Evolutionary conservation across 768 basidiomycete species (phyloP).

Genomic region (Lentinula guzmanii): DNA sequence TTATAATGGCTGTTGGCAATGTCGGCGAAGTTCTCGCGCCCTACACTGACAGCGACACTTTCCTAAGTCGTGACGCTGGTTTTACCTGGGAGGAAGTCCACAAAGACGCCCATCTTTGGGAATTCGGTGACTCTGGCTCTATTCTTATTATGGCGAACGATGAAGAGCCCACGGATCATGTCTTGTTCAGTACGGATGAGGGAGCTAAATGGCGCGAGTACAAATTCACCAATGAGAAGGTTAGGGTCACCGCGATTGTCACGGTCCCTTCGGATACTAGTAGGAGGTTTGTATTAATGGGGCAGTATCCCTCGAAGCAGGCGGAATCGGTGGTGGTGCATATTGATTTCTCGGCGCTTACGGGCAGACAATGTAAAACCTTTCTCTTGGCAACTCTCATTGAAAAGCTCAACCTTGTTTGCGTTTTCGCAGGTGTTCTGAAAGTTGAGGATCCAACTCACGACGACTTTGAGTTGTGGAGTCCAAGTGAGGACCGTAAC

Average conservation of each 20-base stretch:
- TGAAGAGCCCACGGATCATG: conserved; percentile 85
- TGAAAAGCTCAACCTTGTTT: conserved; percentile 3
- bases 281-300: conserved; percentile 85
- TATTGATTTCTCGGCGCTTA: conserved; percentile 82
- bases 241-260: conserved; percentile 72
- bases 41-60: conserved; percentile 89
- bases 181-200: conserved; percentile 87
- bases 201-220: conserved; percentile 87
- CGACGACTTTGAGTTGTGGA: conserved; percentile 98
- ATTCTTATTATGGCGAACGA: conserved; percentile 93
- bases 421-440: conserved; percentile 49
- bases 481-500: conserved; percentile 82
- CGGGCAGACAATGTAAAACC: conserved; percentile 64
- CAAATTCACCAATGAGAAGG: conserved; percentile 65
- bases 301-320: conserved; percentile 43
- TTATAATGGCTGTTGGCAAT: conserved; percentile 95
- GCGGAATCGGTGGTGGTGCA: conserved; percentile 65
- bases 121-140: conserved; percentile 96
- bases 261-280: conserved; percentile 90
- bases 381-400: not conserved
- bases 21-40: conserved; percentile 79
- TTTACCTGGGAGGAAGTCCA: conserved; percentile 99
- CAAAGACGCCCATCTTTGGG: conserved; percentile 97
- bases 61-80: conserved; percentile 93
- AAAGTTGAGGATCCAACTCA: conserved; percentile 63